phyloP scores from a whole-genome alignment of 768 basidiomycete species.

The Royoungia palumana region DNA sequence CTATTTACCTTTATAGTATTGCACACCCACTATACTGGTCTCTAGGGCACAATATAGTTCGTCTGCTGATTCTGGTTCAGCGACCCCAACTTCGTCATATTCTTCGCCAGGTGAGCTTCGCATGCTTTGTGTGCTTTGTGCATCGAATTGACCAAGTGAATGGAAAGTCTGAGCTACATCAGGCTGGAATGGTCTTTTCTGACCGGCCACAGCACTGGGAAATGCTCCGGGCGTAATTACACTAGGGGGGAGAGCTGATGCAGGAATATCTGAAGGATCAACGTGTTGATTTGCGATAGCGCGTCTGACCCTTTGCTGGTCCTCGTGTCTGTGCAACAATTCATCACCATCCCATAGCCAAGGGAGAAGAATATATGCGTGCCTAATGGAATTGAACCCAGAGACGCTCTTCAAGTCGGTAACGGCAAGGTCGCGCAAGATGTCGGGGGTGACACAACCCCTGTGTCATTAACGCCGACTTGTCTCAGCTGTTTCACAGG shows the following conservation, averaged over 20 bases:
- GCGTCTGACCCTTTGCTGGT: slow-evolving; percentile 58
- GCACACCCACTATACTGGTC: slow-evolving; percentile 75
- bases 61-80: slow-evolving; percentile 51
- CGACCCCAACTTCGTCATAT: slow-evolving; percentile 38
- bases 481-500: slow-evolving; percentile 20
- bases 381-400: slow-evolving; percentile 56
- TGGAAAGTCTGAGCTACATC: slow-evolving; percentile 18
- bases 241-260: slow-evolving; percentile 16
- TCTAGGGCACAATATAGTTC: slow-evolving; percentile 62
- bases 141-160: slow-evolving; percentile 12
- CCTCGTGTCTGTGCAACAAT: slow-evolving; percentile 42
- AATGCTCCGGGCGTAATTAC: slow-evolving; percentile 12
- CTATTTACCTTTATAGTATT: slow-evolving; percentile 67
- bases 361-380: slow-evolving; percentile 12
- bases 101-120: slow-evolving; percentile 34
- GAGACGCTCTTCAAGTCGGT: slow-evolving; percentile 40
- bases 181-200: slow-evolving; percentile 45
- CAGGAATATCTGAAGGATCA: slow-evolving; percentile 56
- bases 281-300: slow-evolving; percentile 56
- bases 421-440: slow-evolving; percentile 48
- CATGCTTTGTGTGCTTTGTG: slow-evolving; percentile 4
- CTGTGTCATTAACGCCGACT: slow-evolving; percentile 32
- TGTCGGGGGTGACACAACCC: slow-evolving; percentile 67
- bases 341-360: neutral
- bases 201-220: slow-evolving; percentile 14